phyloP scores from a whole-genome alignment of 495 filamentous ascomycete genomes.

The Pseudoneurospora amorphoporcata region DNA sequence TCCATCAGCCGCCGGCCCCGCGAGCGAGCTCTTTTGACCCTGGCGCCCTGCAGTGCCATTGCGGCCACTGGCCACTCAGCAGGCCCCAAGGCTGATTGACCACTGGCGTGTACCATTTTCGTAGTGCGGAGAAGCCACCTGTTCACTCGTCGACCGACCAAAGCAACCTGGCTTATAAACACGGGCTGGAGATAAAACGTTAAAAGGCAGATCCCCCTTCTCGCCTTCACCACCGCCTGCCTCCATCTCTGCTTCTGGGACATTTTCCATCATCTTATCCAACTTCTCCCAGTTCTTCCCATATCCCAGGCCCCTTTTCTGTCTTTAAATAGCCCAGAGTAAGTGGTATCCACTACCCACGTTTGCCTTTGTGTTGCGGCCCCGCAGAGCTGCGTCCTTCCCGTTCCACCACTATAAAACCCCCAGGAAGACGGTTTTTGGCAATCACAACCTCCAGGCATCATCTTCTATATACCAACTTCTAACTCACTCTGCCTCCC shows the following conservation, averaged over 20 bases:
- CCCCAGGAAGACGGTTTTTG: background rate
- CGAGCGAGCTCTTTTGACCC: background rate
- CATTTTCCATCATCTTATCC: slow-evolving; percentile 4
- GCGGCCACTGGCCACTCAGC: background rate
- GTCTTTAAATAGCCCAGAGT: slow-evolving; percentile 20
- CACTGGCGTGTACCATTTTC: background rate
- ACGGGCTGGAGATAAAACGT: slow-evolving; percentile 14
- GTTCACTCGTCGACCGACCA: slow-evolving; percentile 15
- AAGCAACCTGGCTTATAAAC: slow-evolving; percentile 15
- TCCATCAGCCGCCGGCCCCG: background rate
- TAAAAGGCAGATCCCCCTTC: slow-evolving; percentile 9
- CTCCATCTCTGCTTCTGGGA: slow-evolving; percentile 4
- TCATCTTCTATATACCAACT: background rate
- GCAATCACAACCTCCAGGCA: background rate
- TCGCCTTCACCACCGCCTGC: slow-evolving; percentile 3
- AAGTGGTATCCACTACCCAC: slow-evolving; percentile 4
- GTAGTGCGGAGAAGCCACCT: slow-evolving; percentile 22
- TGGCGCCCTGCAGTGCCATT: background rate
- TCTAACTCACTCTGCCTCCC: background rate
- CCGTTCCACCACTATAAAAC: background rate
- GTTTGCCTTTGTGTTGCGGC: background rate
- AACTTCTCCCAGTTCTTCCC: background rate
- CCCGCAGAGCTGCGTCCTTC: background rate
- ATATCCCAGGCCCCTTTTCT: slow-evolving; percentile 10
- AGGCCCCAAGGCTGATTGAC: slow-evolving; percentile 5